These are phyloP conservation scores for Xylariaceae sp. DNA, from an alignment of 2,329 filamentous ascomycete genomes.

Conservation along the genomic window DNA sequence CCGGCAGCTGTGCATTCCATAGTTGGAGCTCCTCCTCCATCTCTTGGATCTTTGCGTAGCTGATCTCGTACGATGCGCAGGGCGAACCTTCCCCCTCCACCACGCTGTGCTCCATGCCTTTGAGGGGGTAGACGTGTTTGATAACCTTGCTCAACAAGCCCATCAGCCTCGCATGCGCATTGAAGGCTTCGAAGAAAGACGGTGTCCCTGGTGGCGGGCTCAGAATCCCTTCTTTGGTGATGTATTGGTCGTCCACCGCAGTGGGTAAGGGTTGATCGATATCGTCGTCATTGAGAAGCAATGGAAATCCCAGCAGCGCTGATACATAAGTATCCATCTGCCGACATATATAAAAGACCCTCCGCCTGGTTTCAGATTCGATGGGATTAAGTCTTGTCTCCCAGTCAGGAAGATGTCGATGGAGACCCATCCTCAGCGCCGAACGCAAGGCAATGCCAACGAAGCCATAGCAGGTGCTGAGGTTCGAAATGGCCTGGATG, in stretches of 20 bases:
- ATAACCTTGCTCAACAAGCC: slow-evolving; percentile 57
- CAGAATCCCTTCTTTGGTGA: slow-evolving; percentile 50
- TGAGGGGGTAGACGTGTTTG: slow-evolving; percentile 58
- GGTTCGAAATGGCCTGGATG: slow-evolving; percentile 69
- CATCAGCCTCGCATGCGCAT: slow-evolving; percentile 58
- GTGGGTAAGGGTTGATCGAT: slow-evolving; percentile 59
- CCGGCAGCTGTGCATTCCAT: slow-evolving; percentile 63
- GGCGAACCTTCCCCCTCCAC: slow-evolving; percentile 31
- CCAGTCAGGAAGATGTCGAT: slow-evolving; percentile 61
- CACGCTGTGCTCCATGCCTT: slow-evolving; percentile 42
- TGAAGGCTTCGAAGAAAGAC: slow-evolving; percentile 57
- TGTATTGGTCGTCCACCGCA: slow-evolving; percentile 61
- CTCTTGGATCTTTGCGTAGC: slow-evolving; percentile 54
- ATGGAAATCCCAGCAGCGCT: slow-evolving; percentile 57
- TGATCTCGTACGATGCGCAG: slow-evolving; percentile 52
- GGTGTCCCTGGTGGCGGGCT: slow-evolving; percentile 47
- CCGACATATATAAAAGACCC: slow-evolving; percentile 60
- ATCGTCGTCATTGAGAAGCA: slow-evolving; percentile 56
- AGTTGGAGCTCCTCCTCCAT: slow-evolving; percentile 56
- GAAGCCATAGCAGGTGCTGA: slow-evolving; percentile 74
- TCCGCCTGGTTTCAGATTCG: slow-evolving; percentile 55
- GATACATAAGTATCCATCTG: slow-evolving; percentile 67
- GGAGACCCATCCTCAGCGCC: slow-evolving; percentile 69
- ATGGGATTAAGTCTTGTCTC: slow-evolving; percentile 55
- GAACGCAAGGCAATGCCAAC: slow-evolving; percentile 70